A percentile compares a stretch with the other conserved stretches of the same genome.
Evolutionary conservation across 768 basidiomycete genomes (phyloP).

Genomic region (Phylloporus sp.): DNA sequence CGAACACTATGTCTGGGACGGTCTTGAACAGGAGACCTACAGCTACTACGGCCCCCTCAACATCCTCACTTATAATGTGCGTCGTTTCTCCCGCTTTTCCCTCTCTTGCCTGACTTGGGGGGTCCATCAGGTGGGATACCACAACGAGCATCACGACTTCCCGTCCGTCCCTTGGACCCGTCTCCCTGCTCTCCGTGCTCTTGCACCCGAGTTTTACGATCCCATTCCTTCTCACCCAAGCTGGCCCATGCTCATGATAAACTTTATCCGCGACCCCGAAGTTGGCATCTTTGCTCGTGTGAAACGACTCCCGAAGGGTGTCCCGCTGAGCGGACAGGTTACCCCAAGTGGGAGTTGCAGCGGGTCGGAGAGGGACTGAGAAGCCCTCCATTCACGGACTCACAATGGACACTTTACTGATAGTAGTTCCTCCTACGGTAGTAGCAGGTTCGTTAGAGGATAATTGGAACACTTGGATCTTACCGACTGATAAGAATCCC

Average conservation of each 20-base stretch:
- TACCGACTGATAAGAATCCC: too few relatives aligned
- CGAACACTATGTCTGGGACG: slow-evolving; percentile 94
- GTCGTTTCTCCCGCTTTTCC: slow-evolving; percentile 24
- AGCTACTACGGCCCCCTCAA: slow-evolving; percentile 95
- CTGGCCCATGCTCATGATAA: slow-evolving; percentile 92
- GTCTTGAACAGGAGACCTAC: slow-evolving; percentile 90
- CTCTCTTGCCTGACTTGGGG: not conserved
- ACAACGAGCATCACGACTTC: slow-evolving; percentile 99
- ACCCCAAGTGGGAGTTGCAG: slow-evolving; percentile 9
- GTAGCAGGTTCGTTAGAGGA: too few relatives aligned
- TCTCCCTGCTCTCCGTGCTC: slow-evolving; percentile 70
- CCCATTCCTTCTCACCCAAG: slow-evolving; percentile 79
- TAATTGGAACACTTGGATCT: slow-evolving; percentile 1
- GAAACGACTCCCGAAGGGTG: slow-evolving; percentile 57
- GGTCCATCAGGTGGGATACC: slow-evolving; percentile 78
- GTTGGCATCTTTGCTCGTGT: slow-evolving; percentile 87
- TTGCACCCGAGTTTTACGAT: slow-evolving; percentile 93
- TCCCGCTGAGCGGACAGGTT: slow-evolving; percentile 15
- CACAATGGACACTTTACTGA: slow-evolving; percentile 5
- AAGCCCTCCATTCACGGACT: slow-evolving; percentile 1
- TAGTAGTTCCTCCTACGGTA: too few relatives aligned
- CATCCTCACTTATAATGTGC: slow-evolving; percentile 85
- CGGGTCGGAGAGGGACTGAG: slow-evolving; percentile 17
- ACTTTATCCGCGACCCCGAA: slow-evolving; percentile 87
- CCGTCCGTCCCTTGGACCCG: slow-evolving; percentile 95